Evolutionary conservation across 208 protist genomes (phyloP).

Genomic region (Trypanosoma brucei): DNA sequence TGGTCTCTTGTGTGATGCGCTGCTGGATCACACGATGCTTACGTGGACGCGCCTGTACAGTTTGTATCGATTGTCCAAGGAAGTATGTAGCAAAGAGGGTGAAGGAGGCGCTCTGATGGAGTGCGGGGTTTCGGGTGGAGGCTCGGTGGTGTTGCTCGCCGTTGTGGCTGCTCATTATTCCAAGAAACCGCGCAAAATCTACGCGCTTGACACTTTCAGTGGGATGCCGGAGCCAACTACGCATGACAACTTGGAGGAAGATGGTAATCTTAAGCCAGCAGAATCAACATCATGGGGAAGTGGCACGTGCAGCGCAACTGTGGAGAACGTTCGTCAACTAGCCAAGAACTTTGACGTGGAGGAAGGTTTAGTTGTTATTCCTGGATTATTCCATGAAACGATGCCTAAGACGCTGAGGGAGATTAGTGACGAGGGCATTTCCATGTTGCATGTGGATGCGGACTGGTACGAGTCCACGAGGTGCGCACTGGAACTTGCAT

Average conservation of each 20-base stretch:
- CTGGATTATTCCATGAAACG: constrained; percentile 48
- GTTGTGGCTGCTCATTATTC: constrained; percentile 30
- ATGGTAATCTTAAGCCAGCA: constrained; percentile 3
- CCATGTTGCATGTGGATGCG: constrained; percentile 65
- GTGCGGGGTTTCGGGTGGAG: constrained; percentile 70
- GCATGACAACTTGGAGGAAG: constrained; percentile 24
- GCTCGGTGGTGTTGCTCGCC: constrained; percentile 59
- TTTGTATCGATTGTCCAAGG: constrained; percentile 34
- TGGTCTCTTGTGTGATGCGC: constrained; percentile 55
- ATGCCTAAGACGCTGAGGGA: constrained; percentile 36
- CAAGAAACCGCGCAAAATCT: constrained; percentile 29
- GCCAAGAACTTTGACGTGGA: constrained; percentile 60
- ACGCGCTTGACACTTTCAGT: constrained; percentile 63
- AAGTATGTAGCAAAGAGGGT: constrained; percentile 9
- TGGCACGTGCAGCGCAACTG: constrained; percentile 52
- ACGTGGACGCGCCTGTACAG: constrained; percentile 64
- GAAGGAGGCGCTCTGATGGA: constrained; percentile 47
- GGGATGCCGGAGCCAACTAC: constrained; percentile 61
- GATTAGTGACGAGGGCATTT: constrained; percentile 27
- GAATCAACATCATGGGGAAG: constrained; percentile 45
- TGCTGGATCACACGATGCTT: constrained; percentile 78
- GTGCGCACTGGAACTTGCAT: constrained; percentile 33
- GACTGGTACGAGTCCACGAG: constrained; percentile 80
- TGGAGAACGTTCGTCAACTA: constrained; percentile 34
- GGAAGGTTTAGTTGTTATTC: constrained; percentile 39